These are phyloP conservation scores for Mucuna pruriens DNA, from an alignment of 306 rosid species.

Conservation along the genomic window DNA sequence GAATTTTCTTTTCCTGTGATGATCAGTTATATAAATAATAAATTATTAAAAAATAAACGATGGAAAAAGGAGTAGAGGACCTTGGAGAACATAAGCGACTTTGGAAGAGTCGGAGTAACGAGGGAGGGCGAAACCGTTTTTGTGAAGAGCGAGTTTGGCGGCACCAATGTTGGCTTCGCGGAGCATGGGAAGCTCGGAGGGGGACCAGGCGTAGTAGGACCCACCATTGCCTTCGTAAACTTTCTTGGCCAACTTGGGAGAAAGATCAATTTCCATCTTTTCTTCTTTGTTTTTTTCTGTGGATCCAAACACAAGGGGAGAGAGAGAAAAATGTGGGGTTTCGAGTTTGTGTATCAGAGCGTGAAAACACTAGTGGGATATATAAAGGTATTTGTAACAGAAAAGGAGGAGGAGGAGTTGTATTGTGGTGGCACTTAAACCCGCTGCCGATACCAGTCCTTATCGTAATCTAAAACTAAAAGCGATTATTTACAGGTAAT, in stretches of 20 bases:
- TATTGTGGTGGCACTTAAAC: background rate
- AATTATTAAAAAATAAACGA: background rate
- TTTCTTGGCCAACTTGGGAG: constrained; percentile 72
- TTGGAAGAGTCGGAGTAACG: constrained; percentile 73
- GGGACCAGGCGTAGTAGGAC: constrained; percentile 69
- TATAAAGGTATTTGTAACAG: background rate
- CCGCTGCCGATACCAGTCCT: background rate
- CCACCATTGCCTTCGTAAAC: constrained; percentile 70
- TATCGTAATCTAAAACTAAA: background rate
- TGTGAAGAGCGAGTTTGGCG: constrained; percentile 66
- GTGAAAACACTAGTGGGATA: background rate
- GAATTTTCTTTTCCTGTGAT: too few relatives aligned
- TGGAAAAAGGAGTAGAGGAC: constrained; percentile 23
- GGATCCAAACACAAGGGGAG: too few relatives aligned
- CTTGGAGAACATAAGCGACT: constrained; percentile 85
- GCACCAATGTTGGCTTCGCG: constrained; percentile 81
- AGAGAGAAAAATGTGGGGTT: too few relatives aligned
- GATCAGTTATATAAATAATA: too few relatives aligned
- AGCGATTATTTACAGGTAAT: too few relatives aligned
- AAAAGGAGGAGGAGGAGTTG: background rate
- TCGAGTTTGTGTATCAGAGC: too few relatives aligned
- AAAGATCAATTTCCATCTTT: constrained; percentile 72
- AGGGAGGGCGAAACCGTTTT: constrained; percentile 78
- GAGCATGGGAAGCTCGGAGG: constrained; percentile 81
- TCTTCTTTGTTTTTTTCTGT: too few relatives aligned